Conservation (phyloP, 1,284 basidiomycete genomes). For the Irpex rosettiformis region DNA sequence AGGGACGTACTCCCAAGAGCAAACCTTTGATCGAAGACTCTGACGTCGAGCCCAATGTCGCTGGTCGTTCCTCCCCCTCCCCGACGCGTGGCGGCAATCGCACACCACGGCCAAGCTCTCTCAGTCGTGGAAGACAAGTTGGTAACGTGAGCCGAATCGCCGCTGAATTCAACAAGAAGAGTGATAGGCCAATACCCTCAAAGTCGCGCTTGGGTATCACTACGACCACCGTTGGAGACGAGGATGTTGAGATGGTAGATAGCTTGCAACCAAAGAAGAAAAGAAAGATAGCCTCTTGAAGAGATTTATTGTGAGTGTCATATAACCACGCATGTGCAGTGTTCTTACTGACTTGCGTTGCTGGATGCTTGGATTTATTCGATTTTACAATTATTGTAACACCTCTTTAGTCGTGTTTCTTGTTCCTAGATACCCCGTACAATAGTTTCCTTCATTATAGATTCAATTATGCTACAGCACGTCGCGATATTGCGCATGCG, state of each 20-base stretch:
- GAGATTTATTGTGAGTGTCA: neutral
- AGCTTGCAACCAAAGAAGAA: slow-evolving; percentile 14
- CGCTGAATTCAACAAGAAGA: neutral
- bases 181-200: neutral
- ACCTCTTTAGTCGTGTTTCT: too few relatives aligned
- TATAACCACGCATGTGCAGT: too few relatives aligned
- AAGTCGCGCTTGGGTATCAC: neutral
- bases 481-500: neutral
- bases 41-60: slow-evolving; percentile 17
- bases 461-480: neutral
- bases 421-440: neutral
- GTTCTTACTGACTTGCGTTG: neutral
- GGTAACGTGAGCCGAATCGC: slow-evolving; percentile 1
- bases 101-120: slow-evolving; percentile 17
- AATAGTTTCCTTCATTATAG: too few relatives aligned
- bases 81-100: slow-evolving; percentile 8
- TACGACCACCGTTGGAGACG: neutral
- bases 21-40: slow-evolving; percentile 18
- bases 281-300: slow-evolving; percentile 10
- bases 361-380: neutral
- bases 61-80: neutral
- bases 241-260: slow-evolving; percentile 8
- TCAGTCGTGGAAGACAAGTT: neutral
- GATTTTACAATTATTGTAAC: too few relatives aligned
- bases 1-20: slow-evolving; percentile 24